Evolutionary conservation across 1,139 yeast genomes (phyloP), one percentile per base, ranked within the genome.

Genomic region (Geotrichum phurueaensis): DNA sequence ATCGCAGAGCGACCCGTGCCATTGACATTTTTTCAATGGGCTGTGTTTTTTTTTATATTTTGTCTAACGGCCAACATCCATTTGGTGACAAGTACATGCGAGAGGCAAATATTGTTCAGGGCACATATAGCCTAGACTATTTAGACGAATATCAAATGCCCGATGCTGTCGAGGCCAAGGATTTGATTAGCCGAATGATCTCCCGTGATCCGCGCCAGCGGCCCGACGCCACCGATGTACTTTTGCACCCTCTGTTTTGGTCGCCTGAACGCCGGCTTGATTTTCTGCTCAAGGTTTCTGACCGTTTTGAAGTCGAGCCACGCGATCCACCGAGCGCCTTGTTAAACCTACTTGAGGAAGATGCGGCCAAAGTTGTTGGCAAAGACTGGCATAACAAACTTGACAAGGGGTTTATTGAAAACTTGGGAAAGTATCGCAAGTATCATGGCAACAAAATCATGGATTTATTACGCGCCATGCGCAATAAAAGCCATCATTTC

Each of bases 1-100:
- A 78, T 60, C 82, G 87, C 65, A 78, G 97, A 59, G 79, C 94
- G 54, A 94, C 98, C 0, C 83, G 94, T 65, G 94, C 97, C 0
- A 89, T 95, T 63, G 99, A 94, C 73, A 88, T 94, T 4, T 94
- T 95, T 70, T 89, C 98, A 0, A 77, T 92, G 65, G 99, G 99
- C 0, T 95, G 99, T 75, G 95, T 94, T 0, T 95, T 89, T 70
- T 92, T 82, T 71, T 95, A 91, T 70, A 87, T 92, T 50, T 75
- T 95, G 53, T 82, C 96, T 0, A 83, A 83, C 15, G 99, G 99
- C 0, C 73, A 75, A n/a, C 99, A 94, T 77, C 99, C 99, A 2
- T 94, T 89, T 76, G 99, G 99, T 13, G 96, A 89, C 68, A 78
- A 90, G 60, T 91, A 89, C 67, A 74, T 87, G 68, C 80, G 99